Conservation (phyloP, 768 basidiomycete species). For the Sistotremastrum suecicum region DNA sequence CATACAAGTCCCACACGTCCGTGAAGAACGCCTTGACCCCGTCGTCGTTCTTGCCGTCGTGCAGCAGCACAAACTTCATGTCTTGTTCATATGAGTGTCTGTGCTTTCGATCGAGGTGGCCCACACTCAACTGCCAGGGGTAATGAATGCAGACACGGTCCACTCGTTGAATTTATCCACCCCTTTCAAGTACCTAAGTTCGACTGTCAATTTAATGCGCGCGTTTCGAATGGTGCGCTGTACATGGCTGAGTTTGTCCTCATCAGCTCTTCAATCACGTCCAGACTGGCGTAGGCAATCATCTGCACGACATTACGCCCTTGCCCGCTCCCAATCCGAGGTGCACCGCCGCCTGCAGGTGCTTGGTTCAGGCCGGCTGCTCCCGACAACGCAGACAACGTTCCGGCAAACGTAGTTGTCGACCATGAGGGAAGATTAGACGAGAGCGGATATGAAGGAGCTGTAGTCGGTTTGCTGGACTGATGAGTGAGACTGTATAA, state of each 20-base stretch:
- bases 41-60: slow-evolving; percentile 95
- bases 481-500: slow-evolving; percentile 74
- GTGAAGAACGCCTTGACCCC: slow-evolving; percentile 86
- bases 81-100: slow-evolving; percentile 34
- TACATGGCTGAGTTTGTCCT: slow-evolving; percentile 69
- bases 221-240: slow-evolving; percentile 15
- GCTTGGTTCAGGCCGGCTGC: slow-evolving; percentile 62
- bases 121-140: slow-evolving; percentile 69
- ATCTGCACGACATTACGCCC: slow-evolving; percentile 95
- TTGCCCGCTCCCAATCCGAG: slow-evolving; percentile 65
- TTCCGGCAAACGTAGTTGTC: slow-evolving; percentile 82
- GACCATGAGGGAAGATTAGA: slow-evolving; percentile 84
- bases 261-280: slow-evolving; percentile 89
- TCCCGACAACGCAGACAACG: slow-evolving; percentile 74
- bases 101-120: slow-evolving; percentile 1
- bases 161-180: slow-evolving; percentile 99
- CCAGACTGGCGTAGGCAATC: slow-evolving; percentile 94
- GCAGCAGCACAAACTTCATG: slow-evolving; percentile 88
- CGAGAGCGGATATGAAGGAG: slow-evolving; percentile 50
- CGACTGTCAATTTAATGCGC: slow-evolving; percentile 2
- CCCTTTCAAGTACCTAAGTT: slow-evolving; percentile 76
- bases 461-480: slow-evolving; percentile 57
- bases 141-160: slow-evolving; percentile 94
- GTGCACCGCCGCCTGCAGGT: slow-evolving; percentile 37
- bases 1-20: slow-evolving; percentile 94